Percentiles rank a stretch among this genome's conserved stretches.
Conservation (phyloP, 2,329 filamentous ascomycete species). For the Monilinia fructigena region DNA sequence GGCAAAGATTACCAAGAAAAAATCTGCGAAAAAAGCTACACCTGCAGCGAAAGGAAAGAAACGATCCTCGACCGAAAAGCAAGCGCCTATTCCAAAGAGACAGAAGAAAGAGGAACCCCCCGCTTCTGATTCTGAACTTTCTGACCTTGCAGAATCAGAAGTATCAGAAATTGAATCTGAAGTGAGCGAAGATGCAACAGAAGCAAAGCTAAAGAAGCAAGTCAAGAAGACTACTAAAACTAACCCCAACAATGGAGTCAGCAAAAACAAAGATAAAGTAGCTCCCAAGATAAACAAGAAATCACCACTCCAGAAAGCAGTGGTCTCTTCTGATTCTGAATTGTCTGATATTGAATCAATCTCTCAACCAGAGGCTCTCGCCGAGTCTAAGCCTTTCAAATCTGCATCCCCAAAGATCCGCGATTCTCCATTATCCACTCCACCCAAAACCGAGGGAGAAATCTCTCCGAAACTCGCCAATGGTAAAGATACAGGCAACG, state of each 20-base stretch:
- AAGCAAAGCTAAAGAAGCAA: conserved; percentile 18
- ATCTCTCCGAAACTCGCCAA: conserved; percentile 22
- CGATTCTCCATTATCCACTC: conserved; percentile 19
- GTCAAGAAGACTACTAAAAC: background rate
- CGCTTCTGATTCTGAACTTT: conserved; percentile 21
- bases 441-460: conserved; percentile 27
- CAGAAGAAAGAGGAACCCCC: conserved; percentile 37
- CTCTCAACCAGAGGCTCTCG: conserved; percentile 2
- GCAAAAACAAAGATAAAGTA: conserved; percentile 19
- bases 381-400: conserved; percentile 3
- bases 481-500: conserved; percentile 38
- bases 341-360: conserved; percentile 15
- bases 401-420: conserved; percentile 26
- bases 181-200: conserved; percentile 27
- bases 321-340: background rate
- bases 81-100: conserved; percentile 39
- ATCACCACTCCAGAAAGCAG: background rate
- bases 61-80: conserved; percentile 45
- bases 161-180: conserved; percentile 26
- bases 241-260: background rate
- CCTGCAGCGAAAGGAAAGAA: conserved; percentile 45
- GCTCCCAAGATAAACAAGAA: background rate
- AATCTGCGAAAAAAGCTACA: conserved; percentile 7
- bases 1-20: conserved; percentile 12
- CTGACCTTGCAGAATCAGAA: conserved; percentile 11